Evolutionary conservation across 257 asterid genomes (phyloP).

Genomic region (Solanum sitiens): DNA sequence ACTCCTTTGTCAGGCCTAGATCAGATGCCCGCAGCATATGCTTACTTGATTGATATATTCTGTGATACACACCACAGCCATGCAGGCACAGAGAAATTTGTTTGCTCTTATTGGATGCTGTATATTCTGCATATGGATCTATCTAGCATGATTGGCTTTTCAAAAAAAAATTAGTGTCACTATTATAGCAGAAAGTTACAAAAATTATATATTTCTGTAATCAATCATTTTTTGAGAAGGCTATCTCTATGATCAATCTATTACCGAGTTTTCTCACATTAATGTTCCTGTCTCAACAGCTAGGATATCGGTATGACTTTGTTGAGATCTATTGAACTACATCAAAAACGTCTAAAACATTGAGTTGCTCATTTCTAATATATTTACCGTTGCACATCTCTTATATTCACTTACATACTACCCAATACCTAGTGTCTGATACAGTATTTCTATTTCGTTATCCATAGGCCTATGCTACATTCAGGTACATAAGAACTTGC

Average conservation of each 20-base stretch:
- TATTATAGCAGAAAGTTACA: background rate
- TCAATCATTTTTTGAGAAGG: background rate
- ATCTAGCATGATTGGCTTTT: background rate
- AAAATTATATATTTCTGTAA: background rate
- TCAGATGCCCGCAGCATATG: background rate
- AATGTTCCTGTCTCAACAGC: background rate
- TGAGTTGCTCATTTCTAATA: background rate
- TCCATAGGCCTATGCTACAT: background rate
- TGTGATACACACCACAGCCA: background rate
- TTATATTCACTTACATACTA: background rate
- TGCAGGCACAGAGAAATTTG: background rate
- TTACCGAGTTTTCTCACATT: background rate
- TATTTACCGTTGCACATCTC: background rate
- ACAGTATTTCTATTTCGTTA: background rate
- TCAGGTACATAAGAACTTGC: background rate
- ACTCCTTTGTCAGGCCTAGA: background rate
- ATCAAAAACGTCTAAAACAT: background rate
- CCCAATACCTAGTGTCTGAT: background rate
- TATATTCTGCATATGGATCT: background rate
- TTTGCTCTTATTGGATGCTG: background rate
- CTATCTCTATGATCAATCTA: background rate
- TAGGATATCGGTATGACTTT: background rate
- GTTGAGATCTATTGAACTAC: background rate
- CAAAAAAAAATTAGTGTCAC: background rate
- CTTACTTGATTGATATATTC: background rate